Evolutionary conservation across 2,329 filamentous ascomycete genomes (phyloP), one percentile per base, ranked within the genome.

Genomic region (Aspergillus floridensis): DNA sequence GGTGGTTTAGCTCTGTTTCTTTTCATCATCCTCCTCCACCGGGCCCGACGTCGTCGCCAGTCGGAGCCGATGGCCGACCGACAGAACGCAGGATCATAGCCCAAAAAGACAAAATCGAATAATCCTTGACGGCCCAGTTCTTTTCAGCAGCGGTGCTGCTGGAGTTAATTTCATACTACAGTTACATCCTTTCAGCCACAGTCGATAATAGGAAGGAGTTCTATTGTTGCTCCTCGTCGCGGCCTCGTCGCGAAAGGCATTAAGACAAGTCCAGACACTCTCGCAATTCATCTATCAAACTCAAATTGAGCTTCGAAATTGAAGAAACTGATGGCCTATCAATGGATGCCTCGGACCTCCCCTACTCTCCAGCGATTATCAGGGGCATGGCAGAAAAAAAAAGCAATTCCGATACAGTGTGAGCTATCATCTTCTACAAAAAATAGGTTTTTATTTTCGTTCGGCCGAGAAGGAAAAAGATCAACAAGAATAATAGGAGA

Each of bases 61-160:
- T 55, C 53, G 53, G 53, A 48, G 41, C 53, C 53, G 53, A 55
- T 55, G 53, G 38, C 38, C 53, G 53, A 55, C 53, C 53, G 53
- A 55, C 38, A 44, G 16, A 16, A 8, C 38, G 14, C 38, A 41
- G 38, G 38, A 31, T 26, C 29, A 19, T 16, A 16, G 48, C 11
- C n/a, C 8, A 16, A n/a, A 49, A n/a, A 12, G 10, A 4, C 12
- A 29, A 29, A 14, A 4, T 4, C 24, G 14, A 12, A 22, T 49
- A 8, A 16, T n/a, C 21, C 7, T 31, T 29, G 22, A 49, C 14
- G 11, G 2, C 11, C 24, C 24, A 49, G 12, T 44, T 19, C 16
- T 44, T 19, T 3, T 29, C 12, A 31, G 24, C 21, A n/a, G 14
- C 26, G 21, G 14, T 19, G 14, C 38, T 19, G 14, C 16, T 16